Conservation (phyloP, 192 early-diverging fungal species). For the Backusella morwellensis region DNA sequence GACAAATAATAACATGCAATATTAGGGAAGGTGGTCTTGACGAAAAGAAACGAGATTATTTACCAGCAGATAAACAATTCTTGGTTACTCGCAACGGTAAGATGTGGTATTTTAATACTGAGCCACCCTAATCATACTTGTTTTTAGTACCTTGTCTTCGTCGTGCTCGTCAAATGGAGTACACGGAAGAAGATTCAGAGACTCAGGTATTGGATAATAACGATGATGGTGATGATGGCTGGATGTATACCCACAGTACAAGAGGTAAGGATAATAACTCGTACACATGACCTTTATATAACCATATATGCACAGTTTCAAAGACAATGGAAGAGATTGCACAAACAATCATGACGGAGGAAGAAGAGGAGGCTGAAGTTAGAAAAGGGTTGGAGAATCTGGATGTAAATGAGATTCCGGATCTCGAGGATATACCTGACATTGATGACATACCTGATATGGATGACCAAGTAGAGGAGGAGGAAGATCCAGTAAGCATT, state of each 20-base stretch:
- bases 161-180: conserved; percentile 81
- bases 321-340: conserved; percentile 57
- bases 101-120: no score
- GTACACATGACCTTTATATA: neutral
- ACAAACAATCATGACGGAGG: conserved; percentile 57
- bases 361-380: conserved; percentile 27
- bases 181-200: conserved; percentile 57
- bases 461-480: conserved; percentile 69
- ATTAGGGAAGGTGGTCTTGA: conserved; percentile 52
- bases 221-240: conserved; percentile 66
- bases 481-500: conserved; percentile 69
- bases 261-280: conserved; percentile 34
- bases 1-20: neutral
- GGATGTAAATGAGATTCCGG: conserved; percentile 35
- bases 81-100: conserved; percentile 88
- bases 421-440: conserved; percentile 73
- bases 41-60: conserved; percentile 81
- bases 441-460: conserved; percentile 91
- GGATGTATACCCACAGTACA: conserved; percentile 84
- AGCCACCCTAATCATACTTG: neutral
- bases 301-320: conserved; percentile 18
- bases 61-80: conserved; percentile 88
- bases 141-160: conserved; percentile 81
- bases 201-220: conserved; percentile 60
- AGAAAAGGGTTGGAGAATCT: conserved; percentile 11